phyloP scores from a whole-genome alignment of 176 grass and related monocot species.

The Raddia guianensis region DNA sequence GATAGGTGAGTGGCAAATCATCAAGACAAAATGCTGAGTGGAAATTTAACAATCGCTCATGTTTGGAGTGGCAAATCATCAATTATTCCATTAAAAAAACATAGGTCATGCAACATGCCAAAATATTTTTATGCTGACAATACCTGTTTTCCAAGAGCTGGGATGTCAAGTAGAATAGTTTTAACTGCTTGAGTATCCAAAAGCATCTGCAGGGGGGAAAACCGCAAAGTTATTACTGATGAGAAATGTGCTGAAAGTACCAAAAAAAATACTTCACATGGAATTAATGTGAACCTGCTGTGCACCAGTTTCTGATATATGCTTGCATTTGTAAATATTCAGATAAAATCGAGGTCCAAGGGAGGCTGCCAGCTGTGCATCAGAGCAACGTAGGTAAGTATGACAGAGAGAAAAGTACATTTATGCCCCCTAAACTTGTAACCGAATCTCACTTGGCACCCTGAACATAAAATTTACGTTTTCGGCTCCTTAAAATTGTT shows the following conservation, averaged over 20 bases:
- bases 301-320: slow-evolving; percentile 99
- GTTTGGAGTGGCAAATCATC: no score
- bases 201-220: slow-evolving; percentile 72
- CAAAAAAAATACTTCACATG: neutral
- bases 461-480: no score
- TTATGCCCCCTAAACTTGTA: neutral
- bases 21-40: no score
- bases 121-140: slow-evolving; percentile 20
- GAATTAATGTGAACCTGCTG: slow-evolving; percentile 70
- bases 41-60: no score
- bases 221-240: slow-evolving; percentile 12
- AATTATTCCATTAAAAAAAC: no score
- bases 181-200: slow-evolving; percentile 98
- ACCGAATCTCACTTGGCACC: no score
- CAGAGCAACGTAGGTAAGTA: slow-evolving; percentile 38
- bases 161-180: slow-evolving; percentile 90
- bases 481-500: no score
- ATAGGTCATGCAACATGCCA: neutral
- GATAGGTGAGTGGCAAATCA: no score
- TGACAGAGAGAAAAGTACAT: neutral
- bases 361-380: slow-evolving; percentile 92
- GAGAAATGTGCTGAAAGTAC: slow-evolving; percentile 30
- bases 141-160: slow-evolving; percentile 96
- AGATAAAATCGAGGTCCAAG: slow-evolving; percentile 99
- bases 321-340: slow-evolving; percentile 99